Evolutionary conservation across 108 stramenopile genomes (phyloP), one percentile per base, ranked within the genome.

Genomic region (Bacterosira constricta): DNA sequence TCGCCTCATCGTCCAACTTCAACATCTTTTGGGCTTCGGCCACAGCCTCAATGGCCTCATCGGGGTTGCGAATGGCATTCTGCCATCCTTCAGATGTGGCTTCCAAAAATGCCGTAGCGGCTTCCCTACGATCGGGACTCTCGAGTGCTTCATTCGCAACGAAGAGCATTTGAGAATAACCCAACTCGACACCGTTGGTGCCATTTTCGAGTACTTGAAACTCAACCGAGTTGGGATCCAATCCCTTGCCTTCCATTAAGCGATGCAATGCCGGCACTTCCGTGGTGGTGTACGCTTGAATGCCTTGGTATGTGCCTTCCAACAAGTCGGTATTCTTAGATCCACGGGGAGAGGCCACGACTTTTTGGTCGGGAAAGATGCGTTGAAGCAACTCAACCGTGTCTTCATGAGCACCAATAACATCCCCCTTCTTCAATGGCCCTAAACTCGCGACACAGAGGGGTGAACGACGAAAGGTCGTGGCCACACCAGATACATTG

Each of bases 281-380:
- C 23, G 83, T 84, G 7, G 83, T 84, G 12, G 69, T 50, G 38
- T 84, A 84, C 13, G 78, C 77, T 56, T 84, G 83, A 23, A 80
- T 75, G 17, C 61, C 59, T 4, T 60, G 55, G 27, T 80, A 47
- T n/a, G 42, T 45, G 38, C 75, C 79, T 36, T 62, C 30, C 29
- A 84, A 39, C 20, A 83, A 51, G 63, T 84, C 79, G 13, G 81
- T 73, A 56, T 69, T 74, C 69, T 84, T 84, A 20, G 53, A 77
- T 0, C 79, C 79, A 13, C 83, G 67, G 13, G 79, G 83, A 65
- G 59, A 69, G 1, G 83, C 78, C 51, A 84, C 32, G 5, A 84
- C 79, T 10, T 31, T 34, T 29, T 66, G 46, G 21, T 56, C 17
- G 10, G 74, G 30, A 34, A 84, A 55, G 72, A 84, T 74, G 17